These are phyloP conservation scores for Rhamnella rubrinervis DNA, from an alignment of 331 rosid species.

Conservation along the genomic window DNA sequence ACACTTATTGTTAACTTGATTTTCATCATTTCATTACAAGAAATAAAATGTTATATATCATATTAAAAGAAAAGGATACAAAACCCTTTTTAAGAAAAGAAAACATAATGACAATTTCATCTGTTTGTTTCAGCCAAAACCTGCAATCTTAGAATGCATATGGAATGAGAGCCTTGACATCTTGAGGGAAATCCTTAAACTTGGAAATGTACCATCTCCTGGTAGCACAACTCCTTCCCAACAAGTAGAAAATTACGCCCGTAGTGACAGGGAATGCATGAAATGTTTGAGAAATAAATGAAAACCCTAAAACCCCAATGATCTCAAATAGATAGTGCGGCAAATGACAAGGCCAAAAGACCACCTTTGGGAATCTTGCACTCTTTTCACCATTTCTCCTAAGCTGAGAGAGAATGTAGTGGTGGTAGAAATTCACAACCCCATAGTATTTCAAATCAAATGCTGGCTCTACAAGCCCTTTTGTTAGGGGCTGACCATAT, in stretches of 20 bases:
- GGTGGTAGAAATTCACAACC: constrained; percentile 67
- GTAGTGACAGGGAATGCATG: constrained; percentile 38
- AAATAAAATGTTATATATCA: too few relatives aligned
- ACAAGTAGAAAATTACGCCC: constrained; percentile 50
- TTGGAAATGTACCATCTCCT: constrained; percentile 68
- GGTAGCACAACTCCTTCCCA: constrained; percentile 67
- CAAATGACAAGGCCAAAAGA: constrained; percentile 49
- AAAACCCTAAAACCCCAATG: constrained; percentile 44
- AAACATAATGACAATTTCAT: too few relatives aligned
- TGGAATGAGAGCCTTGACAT: constrained; percentile 66
- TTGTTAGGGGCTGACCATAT: constrained; percentile 42
- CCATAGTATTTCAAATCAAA: constrained; percentile 48
- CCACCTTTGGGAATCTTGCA: constrained; percentile 58
- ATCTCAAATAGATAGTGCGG: constrained; percentile 77
- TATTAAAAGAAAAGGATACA: too few relatives aligned
- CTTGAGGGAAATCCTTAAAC: constrained; percentile 58
- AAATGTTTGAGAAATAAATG: constrained; percentile 53
- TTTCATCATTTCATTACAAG: too few relatives aligned
- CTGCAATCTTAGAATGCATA: constrained; percentile 32
- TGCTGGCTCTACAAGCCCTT: constrained; percentile 47
- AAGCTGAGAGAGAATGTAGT: constrained; percentile 45
- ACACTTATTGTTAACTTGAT: too few relatives aligned
- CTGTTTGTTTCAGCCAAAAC: too few relatives aligned
- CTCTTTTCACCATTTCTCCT: constrained; percentile 38
- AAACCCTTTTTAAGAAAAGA: too few relatives aligned